phyloP scores from a whole-genome alignment of 306 rosid species.

The Betula pendula region DNA sequence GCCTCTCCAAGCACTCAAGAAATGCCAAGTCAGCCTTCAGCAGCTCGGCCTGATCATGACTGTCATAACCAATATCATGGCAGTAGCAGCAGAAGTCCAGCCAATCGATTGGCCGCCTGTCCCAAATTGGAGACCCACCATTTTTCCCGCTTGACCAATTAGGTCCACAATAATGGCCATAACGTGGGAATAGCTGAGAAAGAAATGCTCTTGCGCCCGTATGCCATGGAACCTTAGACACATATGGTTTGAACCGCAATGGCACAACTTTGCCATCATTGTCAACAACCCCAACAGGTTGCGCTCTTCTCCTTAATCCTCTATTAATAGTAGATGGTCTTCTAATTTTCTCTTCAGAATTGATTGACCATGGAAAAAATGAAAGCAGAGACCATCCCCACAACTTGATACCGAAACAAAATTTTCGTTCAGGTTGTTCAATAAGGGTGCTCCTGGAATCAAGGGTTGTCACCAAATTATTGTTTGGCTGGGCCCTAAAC shows the following conservation, averaged over 20 bases:
- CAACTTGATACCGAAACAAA: constrained; percentile 37
- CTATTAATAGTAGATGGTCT: constrained; percentile 67
- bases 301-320: constrained; percentile 57
- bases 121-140: constrained; percentile 76
- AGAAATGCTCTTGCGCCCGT: constrained; percentile 80
- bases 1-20: constrained; percentile 90
- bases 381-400: constrained; percentile 50
- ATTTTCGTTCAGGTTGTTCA: constrained; percentile 35
- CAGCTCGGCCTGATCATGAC: constrained; percentile 74
- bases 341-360: constrained; percentile 32
- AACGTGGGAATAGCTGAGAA: constrained; percentile 84
- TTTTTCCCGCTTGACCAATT: constrained; percentile 97
- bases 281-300: constrained; percentile 25
- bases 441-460: constrained; percentile 23
- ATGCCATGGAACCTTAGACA: constrained; percentile 94
- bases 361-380: constrained; percentile 51
- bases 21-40: constrained; percentile 85
- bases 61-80: constrained; percentile 94
- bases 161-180: constrained; percentile 97
- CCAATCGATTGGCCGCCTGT: constrained; percentile 92
- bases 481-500: constrained; percentile 45
- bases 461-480: constrained; percentile 31
- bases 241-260: constrained; percentile 80
- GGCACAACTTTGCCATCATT: constrained; percentile 23
- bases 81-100: constrained; percentile 96